Evolutionary conservation across 306 rosid species (phyloP).

Genomic region (Psophocarpus tetragonolobus): DNA sequence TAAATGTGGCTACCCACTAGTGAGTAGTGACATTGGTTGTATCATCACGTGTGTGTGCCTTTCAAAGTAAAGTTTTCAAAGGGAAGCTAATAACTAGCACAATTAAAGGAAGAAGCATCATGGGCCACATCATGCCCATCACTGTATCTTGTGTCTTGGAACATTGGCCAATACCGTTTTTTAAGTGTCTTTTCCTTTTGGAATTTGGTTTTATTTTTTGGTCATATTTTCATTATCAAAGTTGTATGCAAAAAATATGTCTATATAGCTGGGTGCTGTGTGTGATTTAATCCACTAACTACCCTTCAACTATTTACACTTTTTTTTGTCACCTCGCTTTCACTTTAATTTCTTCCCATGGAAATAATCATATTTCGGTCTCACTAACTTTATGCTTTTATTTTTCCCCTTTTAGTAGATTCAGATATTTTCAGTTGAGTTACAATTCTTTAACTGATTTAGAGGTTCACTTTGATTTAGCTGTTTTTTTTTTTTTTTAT

Average conservation of each 20-base stretch:
- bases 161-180: not conserved
- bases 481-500: too few relatives aligned
- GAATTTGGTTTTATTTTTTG: not conserved
- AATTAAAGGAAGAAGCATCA: not conserved
- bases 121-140: not conserved
- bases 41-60: slow-evolving; percentile 15
- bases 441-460: too few relatives aligned
- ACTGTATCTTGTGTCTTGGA: not conserved
- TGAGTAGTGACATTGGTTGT: not conserved
- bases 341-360: not conserved
- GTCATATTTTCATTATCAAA: not conserved
- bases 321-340: not conserved
- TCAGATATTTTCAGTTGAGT: too few relatives aligned
- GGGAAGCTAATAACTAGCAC: not conserved
- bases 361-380: not conserved
- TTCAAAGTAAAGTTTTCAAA: not conserved
- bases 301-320: not conserved
- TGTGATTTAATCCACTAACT: not conserved
- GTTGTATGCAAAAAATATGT: not conserved
- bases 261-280: not conserved
- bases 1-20: slow-evolving; percentile 24
- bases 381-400: not conserved
- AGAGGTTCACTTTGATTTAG: too few relatives aligned
- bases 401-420: not conserved
- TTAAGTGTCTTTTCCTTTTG: not conserved